Evolutionary conservation across 228 moss, liverwort and hornwort species (phyloP).

Genomic region (Sphagnum magellanicum): DNA sequence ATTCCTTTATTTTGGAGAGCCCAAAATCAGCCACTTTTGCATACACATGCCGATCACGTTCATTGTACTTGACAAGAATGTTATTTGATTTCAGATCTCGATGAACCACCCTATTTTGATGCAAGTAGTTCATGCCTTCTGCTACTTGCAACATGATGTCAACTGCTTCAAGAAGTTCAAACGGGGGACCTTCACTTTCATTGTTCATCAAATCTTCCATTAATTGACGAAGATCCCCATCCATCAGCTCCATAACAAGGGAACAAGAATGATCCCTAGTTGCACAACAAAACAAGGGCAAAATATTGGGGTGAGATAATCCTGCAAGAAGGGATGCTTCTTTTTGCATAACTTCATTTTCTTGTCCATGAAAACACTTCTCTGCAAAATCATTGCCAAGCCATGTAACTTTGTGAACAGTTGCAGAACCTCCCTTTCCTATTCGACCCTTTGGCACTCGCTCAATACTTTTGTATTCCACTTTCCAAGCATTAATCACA

Average conservation of each 20-base stretch:
- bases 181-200: constrained; percentile 1
- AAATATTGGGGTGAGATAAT: not conserved
- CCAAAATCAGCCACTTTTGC: constrained; percentile 3
- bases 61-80: not conserved
- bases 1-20: not conserved
- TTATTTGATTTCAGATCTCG: constrained; percentile 1
- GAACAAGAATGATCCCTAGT: not conserved
- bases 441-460: not conserved
- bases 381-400: not conserved
- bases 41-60: not conserved
- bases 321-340: constrained; percentile 1
- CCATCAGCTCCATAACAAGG: constrained; percentile 3
- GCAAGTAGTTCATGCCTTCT: constrained; percentile 10
- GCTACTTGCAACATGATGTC: constrained; percentile 16
- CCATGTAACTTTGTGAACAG: constrained; percentile 2
- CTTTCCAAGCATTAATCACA: no score
- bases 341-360: not conserved
- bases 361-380: constrained; percentile 3
- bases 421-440: constrained; percentile 2
- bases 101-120: constrained; percentile 3
- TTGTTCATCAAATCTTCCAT: not conserved
- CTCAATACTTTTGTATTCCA: no score
- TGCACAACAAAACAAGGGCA: not conserved
- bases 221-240: not conserved
- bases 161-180: constrained; percentile 6